A percentile compares a stretch with the other conserved stretches of the same genome.
These are phyloP conservation scores for Laguncularia racemosa DNA, from an alignment of 345 rosid genomes.

Conservation along the genomic window DNA sequence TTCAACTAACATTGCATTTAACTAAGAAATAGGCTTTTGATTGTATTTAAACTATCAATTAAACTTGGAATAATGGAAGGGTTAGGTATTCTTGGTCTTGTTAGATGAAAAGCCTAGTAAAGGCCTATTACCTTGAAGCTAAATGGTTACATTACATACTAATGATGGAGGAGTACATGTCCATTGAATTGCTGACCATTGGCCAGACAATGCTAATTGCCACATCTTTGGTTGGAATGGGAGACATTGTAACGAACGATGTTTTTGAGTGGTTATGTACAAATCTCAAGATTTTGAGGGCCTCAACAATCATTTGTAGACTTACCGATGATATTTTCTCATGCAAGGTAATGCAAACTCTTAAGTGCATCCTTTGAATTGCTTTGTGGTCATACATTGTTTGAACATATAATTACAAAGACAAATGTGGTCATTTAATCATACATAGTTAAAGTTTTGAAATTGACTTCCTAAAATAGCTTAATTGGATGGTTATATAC, in stretches of 20 bases:
- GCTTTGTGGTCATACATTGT: neutral
- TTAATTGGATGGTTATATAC: too few species aligned
- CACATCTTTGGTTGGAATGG: slow-evolving; percentile 19
- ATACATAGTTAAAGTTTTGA: too few species aligned
- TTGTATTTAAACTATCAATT: too few species aligned
- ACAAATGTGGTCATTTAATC: too few species aligned
- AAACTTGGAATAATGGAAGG: too few species aligned
- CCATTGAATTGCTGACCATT: slow-evolving; percentile 6
- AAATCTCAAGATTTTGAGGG: neutral
- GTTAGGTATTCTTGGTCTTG: neutral
- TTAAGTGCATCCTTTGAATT: neutral
- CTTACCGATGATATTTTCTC: neutral
- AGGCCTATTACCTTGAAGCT: slow-evolving; percentile 20
- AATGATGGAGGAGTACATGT: slow-evolving; percentile 24
- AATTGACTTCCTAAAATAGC: too few species aligned
- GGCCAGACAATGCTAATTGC: slow-evolving; percentile 9
- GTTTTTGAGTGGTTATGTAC: neutral
- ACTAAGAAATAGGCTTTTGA: too few species aligned
- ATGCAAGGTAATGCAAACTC: slow-evolving; percentile 1
- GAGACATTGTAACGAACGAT: slow-evolving; percentile 5
- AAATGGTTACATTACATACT: slow-evolving; percentile 22
- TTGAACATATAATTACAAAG: too few species aligned
- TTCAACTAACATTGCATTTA: neutral
- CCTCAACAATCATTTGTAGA: neutral
- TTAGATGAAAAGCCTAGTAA: slow-evolving; percentile 10